Evolutionary conservation across 2,329 filamentous ascomycete genomes (phyloP), one percentile per base, ranked within the genome.

Genomic region (Sarocladiaceae sp.): DNA sequence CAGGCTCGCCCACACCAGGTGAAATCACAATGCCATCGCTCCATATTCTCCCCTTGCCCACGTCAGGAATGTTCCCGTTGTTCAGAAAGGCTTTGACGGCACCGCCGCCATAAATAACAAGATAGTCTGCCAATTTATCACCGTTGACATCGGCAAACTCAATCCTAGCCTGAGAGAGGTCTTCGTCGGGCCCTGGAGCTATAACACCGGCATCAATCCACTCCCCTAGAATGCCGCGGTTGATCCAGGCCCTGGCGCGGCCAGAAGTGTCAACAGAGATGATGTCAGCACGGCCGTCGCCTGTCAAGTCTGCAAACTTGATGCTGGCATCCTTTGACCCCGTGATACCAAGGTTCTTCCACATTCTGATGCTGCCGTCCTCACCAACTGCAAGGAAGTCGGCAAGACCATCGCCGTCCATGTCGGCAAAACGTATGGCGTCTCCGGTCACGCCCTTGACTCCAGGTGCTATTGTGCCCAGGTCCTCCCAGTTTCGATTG

Each of bases 81-180:
- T 59, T 59, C 8, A 50, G 55, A 15, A 53, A 54, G 4, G 55
- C 55, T 23, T 58, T 59, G 26, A 58, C 57, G 3, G 58, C 53
- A 22, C 57, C 57, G 2, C 57, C 58, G 6, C 39, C 29, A 23
- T 59, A 60, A 6, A 57, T 25, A 23, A 60, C 35, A 1, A 60
- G 44, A 20, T 59, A 58, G 18, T 60, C 58, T 53, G 23, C 2
- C 50, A 39, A 48, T 46, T 52, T 42, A 13, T 46, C 31, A n/a
- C 50, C 52, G 31, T 54, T 54, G 6, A 53, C 22, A 22, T 52
- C 54, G 3, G 52, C 51, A 36, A 56, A 33, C 29, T 33, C 29
- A 15, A 33, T 33, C 29, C 29, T 33, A 10, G 53, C 20, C 4
- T 22, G 20, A 2, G 51, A 55, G 15, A 55, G 25, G 22, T 53